phyloP scores from a whole-genome alignment of 2,329 filamentous ascomycete genomes.

The Xylariaceae sp. region DNA sequence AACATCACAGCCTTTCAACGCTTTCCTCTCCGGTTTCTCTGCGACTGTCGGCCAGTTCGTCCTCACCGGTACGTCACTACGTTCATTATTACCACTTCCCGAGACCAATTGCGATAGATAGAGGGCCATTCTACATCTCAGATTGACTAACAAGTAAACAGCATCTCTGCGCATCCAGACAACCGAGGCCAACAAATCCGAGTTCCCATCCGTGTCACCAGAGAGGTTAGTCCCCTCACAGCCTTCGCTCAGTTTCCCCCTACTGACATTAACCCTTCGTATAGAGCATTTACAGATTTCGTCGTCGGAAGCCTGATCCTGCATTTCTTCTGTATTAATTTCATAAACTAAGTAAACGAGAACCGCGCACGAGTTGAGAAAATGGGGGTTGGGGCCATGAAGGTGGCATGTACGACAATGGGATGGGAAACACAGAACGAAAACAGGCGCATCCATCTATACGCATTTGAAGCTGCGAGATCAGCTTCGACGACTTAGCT shows the following conservation, averaged over 20 bases:
- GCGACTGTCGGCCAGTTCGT: constrained; percentile 97
- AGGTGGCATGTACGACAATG: background rate
- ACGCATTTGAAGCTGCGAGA: background rate
- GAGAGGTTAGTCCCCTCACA: constrained; percentile 56
- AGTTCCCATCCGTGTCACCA: constrained; percentile 71
- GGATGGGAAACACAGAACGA: background rate
- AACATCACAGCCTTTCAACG: constrained; percentile 80
- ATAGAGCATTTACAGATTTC: constrained; percentile 91
- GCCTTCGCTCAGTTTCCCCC: background rate
- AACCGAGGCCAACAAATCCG: constrained; percentile 70
- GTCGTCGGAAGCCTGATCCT: constrained; percentile 90
- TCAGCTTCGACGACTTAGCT: constrained; percentile 2
- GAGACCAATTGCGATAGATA: background rate
- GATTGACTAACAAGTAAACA: constrained; percentile 29
- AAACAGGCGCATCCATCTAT: too few relatives aligned
- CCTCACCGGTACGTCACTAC: constrained; percentile 65
- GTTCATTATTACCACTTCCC: background rate
- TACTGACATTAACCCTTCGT: constrained; percentile 1
- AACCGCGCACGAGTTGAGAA: constrained; percentile 8
- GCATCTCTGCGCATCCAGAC: constrained; percentile 86
- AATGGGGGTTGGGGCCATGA: background rate
- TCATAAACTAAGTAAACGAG: constrained; percentile 72
- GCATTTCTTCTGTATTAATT: constrained; percentile 99
- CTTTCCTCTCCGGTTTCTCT: constrained; percentile 91
- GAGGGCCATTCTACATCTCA: background rate